Base-by-base conservation (phyloP, 108 stramenopile species). In the Ochromonas danica region DNA sequence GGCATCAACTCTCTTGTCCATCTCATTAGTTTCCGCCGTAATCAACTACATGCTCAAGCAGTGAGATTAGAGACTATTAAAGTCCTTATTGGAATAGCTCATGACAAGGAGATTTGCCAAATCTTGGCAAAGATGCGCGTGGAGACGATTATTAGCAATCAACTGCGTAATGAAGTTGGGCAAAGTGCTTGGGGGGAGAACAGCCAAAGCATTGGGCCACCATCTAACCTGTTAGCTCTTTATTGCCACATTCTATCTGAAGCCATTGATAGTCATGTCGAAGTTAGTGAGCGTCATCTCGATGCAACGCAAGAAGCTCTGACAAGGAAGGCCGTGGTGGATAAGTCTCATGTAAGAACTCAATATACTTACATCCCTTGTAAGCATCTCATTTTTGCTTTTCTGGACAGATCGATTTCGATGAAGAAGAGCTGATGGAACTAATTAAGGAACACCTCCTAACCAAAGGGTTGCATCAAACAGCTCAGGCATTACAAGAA, bases 91-190 rank as follows among this genome's bases (percentile, higher is more conserved):
- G n/a, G n/a, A n/a, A n/a, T n/a, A n/a, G 33, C 27, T 28, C 63
- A 67, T 14, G 63, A 67, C 31, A 25, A 22, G 10, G 30, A 67
- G 10, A 67, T 67, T 36, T 10, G 31, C 6, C 31, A 22, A 6
- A 67, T 67, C 25, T 67, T 67, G 31, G 63, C 35, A 28, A 67
- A 67, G 31, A 35, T 67, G 35, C 17, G 63, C 17, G 6, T 67
- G 17, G 3, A 3, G 33, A 67, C 17, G 14, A 36, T 67, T 6
- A 35, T 67, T 6, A 10, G 6, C 3, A 31, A 22, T 22, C 17
- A 67, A 33, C 3, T 67, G 3, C 17, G 25, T 14, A 6, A 6
- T 28, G 63, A 67, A 31, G 22, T 17, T 10, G 22, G 51, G 17
- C 51, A 57, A 57, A 17, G 17, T 10, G 22, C 10, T 22, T 17